phyloP scores from a whole-genome alignment of 1,284 basidiomycete species.

The Fomitopsis pinicola region DNA sequence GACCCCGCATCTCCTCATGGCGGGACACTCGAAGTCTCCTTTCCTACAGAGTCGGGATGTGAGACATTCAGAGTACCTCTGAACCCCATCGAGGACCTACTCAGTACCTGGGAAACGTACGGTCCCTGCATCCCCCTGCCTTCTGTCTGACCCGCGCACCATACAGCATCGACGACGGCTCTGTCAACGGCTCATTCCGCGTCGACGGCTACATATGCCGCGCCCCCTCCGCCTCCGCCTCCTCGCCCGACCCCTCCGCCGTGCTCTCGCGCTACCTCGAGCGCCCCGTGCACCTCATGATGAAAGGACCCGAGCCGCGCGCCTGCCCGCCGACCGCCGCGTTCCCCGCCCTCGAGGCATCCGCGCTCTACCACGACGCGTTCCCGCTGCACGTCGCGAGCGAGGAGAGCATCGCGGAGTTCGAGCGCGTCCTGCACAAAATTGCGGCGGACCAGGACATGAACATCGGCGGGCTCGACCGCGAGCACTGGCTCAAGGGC shows the following conservation, averaged over 20 bases:
- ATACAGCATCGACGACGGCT: conserved; percentile 48
- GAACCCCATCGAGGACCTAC: conserved; percentile 41
- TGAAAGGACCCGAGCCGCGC: conserved; percentile 60
- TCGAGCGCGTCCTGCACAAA: conserved; percentile 43
- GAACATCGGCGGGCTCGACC: conserved; percentile 44
- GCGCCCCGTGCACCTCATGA: conserved; percentile 54
- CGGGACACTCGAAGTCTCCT: conserved; percentile 47
- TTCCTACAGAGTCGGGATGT: conserved; percentile 54
- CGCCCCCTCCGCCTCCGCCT: conserved; percentile 14
- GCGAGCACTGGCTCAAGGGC: conserved; percentile 48
- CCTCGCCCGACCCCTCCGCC: conserved; percentile 37
- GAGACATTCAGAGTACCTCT: conserved; percentile 56
- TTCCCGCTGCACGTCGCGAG: conserved; percentile 66
- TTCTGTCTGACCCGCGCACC: not conserved
- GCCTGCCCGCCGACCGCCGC: conserved; percentile 43
- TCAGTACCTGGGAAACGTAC: conserved; percentile 54
- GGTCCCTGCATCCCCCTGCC: conserved; percentile 19
- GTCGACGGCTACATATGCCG: conserved; percentile 66
- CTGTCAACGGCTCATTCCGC: conserved; percentile 41
- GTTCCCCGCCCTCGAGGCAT: conserved; percentile 52
- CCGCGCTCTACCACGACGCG: conserved; percentile 58
- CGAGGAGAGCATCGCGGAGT: conserved; percentile 53
- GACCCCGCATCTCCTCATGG: conserved; percentile 41
- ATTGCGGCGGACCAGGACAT: conserved; percentile 15
- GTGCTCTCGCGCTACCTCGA: conserved; percentile 58